Conservation (phyloP, 768 basidiomycete genomes). For the Boletus rubroflammeus region DNA sequence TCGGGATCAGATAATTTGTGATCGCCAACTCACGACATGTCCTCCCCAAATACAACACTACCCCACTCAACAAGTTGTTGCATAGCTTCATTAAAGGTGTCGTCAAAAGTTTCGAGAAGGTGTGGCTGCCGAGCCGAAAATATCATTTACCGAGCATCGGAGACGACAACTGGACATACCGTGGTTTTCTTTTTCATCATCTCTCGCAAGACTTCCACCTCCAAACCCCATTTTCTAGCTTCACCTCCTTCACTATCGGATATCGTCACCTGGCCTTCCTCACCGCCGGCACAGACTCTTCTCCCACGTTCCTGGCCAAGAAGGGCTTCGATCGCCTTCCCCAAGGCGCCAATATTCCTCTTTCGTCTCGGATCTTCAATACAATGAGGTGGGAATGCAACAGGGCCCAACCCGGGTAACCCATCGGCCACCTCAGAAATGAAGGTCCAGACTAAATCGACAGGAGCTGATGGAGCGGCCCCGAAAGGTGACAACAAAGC, state of each 20-base stretch:
- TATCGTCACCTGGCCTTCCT: slow-evolving; percentile 18
- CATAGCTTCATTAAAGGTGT: slow-evolving; percentile 76
- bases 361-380: slow-evolving; percentile 75
- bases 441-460: slow-evolving; percentile 43
- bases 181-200: slow-evolving; percentile 54
- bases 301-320: slow-evolving; percentile 62
- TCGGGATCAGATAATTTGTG: slow-evolving; percentile 20
- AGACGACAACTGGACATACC: slow-evolving; percentile 36
- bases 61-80: slow-evolving; percentile 74
- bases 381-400: slow-evolving; percentile 74
- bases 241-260: slow-evolving; percentile 57
- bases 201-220: slow-evolving; percentile 54
- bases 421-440: slow-evolving; percentile 56
- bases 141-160: slow-evolving; percentile 16
- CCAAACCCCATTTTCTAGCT: slow-evolving; percentile 74
- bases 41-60: slow-evolving; percentile 63
- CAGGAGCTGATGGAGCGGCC: slow-evolving; percentile 36
- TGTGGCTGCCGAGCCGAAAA: slow-evolving; percentile 42
- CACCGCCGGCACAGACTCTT: slow-evolving; percentile 59
- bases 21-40: slow-evolving; percentile 52
- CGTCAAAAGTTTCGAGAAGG: slow-evolving; percentile 58
- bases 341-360: slow-evolving; percentile 67
- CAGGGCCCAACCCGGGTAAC: slow-evolving; percentile 70
- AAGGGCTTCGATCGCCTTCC: slow-evolving; percentile 63
- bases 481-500: slow-evolving; percentile 40